These are phyloP conservation scores for Cubamyces lactineus DNA, from an alignment of 768 basidiomycete genomes.

Conservation along the genomic window DNA sequence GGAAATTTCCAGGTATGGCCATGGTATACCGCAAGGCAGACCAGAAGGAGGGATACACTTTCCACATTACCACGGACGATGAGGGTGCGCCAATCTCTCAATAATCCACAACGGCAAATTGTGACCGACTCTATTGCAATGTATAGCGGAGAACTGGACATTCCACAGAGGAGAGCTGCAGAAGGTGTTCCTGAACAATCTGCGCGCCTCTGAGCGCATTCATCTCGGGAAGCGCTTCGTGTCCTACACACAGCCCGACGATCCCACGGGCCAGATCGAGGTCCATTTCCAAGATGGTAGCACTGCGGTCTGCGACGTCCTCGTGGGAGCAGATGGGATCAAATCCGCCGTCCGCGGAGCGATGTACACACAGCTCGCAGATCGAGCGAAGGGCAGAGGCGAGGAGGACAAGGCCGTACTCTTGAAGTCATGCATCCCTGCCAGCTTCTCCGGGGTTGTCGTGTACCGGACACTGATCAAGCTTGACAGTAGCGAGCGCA, in stretches of 20 bases:
- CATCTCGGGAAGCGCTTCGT: conserved; percentile 28
- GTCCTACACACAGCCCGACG: conserved; percentile 8
- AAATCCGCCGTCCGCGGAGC: conserved; percentile 20
- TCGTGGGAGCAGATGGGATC: conserved; percentile 34
- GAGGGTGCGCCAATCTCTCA: background rate
- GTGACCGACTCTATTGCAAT: background rate
- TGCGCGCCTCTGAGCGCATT: conserved; percentile 8
- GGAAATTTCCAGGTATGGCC: background rate
- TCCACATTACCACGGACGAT: background rate
- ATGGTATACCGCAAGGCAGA: conserved; percentile 17
- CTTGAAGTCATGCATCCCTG: background rate
- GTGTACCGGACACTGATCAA: conserved; percentile 11
- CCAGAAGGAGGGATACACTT: conserved; percentile 4
- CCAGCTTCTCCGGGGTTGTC: conserved; percentile 2
- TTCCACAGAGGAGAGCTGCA: conserved; percentile 28
- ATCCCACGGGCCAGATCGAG: conserved; percentile 8
- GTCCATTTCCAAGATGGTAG: conserved; percentile 32
- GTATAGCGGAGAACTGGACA: background rate
- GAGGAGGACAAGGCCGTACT: background rate
- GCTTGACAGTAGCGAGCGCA: background rate
- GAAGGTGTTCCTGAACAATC: conserved; percentile 19
- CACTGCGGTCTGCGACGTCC: conserved; percentile 30
- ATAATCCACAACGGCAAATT: too few relatives aligned
- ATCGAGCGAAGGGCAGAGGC: background rate
- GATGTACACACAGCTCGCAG: conserved; percentile 13